Conservation (phyloP, 768 basidiomycete genomes). For the Boletus coccyginus region DNA sequence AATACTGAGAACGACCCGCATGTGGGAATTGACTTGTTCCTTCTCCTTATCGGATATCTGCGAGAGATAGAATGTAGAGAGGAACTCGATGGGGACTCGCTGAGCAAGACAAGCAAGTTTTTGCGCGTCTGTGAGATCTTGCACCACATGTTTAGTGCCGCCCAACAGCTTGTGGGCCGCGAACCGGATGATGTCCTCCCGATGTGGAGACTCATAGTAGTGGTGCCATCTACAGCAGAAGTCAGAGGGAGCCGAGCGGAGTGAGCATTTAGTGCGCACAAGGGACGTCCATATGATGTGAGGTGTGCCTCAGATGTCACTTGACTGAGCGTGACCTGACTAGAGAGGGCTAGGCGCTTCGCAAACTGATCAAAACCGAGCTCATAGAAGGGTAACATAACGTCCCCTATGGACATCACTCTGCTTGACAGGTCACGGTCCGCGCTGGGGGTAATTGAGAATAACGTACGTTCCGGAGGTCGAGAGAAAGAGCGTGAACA, state of each 20-base stretch:
- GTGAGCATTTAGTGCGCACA: neutral
- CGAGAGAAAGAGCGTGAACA: neutral
- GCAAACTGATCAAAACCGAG: neutral
- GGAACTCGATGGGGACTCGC: neutral
- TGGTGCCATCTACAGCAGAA: neutral
- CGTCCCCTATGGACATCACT: neutral
- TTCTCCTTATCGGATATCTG: neutral
- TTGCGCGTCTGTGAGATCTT: too few relatives aligned
- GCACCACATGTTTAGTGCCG: too few relatives aligned
- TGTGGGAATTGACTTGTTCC: neutral
- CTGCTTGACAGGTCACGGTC: neutral
- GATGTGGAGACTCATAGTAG: neutral
- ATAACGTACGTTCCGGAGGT: neutral
- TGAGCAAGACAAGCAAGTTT: neutral
- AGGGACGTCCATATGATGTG: neutral
- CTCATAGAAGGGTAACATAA: neutral
- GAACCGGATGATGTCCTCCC: neutral
- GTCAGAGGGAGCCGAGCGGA: neutral
- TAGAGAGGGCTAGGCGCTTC: neutral
- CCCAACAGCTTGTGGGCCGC: too few relatives aligned
- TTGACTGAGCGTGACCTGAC: neutral
- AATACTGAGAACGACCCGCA: neutral
- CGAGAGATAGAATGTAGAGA: neutral
- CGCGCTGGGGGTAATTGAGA: neutral
- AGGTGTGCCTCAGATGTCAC: neutral